Conservation (phyloP, 192 early-diverging fungal species). For the Gaertneriomyces sp. region DNA sequence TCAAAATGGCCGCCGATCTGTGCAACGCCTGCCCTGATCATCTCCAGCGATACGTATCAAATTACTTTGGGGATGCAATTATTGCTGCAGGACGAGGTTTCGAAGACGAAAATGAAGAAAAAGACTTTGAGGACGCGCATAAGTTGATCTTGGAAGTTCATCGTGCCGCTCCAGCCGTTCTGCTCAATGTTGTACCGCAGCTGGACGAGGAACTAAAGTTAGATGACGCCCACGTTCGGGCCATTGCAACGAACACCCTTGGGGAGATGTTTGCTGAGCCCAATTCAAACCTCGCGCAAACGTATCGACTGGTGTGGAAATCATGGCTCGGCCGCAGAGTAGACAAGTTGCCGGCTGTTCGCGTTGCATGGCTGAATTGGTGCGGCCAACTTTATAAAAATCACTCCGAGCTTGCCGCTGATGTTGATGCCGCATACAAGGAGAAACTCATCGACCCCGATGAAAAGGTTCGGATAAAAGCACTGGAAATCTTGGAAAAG, state of each 20-base stretch:
- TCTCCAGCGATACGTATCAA: slow-evolving; percentile 82
- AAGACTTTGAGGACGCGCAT: slow-evolving; percentile 61
- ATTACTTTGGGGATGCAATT: slow-evolving; percentile 86
- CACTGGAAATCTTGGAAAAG: slow-evolving; percentile 63
- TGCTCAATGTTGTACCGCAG: slow-evolving; percentile 89
- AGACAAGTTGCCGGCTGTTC: slow-evolving; percentile 68
- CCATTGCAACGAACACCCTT: slow-evolving; percentile 70
- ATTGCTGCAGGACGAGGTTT: slow-evolving; percentile 47
- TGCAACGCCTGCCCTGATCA: slow-evolving; percentile 69
- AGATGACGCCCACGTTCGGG: slow-evolving; percentile 73
- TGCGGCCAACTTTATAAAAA: slow-evolving; percentile 58
- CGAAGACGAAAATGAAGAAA: slow-evolving; percentile 34
- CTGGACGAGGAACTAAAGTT: slow-evolving; percentile 87
- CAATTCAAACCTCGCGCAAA: slow-evolving; percentile 61
- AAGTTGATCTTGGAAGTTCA: slow-evolving; percentile 79
- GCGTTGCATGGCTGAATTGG: slow-evolving; percentile 72
- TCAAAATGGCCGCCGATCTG: slow-evolving; percentile 77
- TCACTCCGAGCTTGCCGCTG: slow-evolving; percentile 67
- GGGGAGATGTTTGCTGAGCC: slow-evolving; percentile 87
- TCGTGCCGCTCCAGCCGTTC: slow-evolving; percentile 63
- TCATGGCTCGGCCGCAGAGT: slow-evolving; percentile 78
- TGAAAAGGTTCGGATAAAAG: slow-evolving; percentile 80
- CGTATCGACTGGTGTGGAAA: slow-evolving; percentile 79
- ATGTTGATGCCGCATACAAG: slow-evolving; percentile 58
- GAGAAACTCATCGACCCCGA: slow-evolving; percentile 84